Evolutionary conservation across 352 stramenopile species (phyloP).

Genomic region (Peronospora destructor): DNA sequence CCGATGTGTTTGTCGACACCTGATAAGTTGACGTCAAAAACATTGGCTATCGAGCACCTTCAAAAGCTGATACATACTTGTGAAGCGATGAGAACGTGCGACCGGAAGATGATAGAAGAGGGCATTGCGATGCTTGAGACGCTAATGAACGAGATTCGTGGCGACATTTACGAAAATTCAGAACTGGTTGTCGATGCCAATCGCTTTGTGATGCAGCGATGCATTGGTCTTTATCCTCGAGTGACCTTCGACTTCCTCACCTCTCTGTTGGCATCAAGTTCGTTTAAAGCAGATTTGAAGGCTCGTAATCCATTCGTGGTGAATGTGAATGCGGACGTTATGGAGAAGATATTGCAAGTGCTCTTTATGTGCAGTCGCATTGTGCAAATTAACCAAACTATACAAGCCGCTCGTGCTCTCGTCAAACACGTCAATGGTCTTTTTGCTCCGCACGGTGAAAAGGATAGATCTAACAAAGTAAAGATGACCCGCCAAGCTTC

Average conservation of each 20-base stretch:
- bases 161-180: conserved; percentile 21
- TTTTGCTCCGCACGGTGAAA: conserved; percentile 1
- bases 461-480: conserved; percentile 26
- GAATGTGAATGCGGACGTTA: conserved; percentile 23
- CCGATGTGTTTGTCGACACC: conserved; percentile 33
- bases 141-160: conserved; percentile 42
- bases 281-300: conserved; percentile 54
- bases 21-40: conserved; percentile 6
- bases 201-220: conserved; percentile 58
- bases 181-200: conserved; percentile 19
- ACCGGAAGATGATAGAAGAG: conserved; percentile 47
- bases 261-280: conserved; percentile 53
- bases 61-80: conserved; percentile 45
- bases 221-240: conserved; percentile 47
- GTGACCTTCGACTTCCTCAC: conserved; percentile 78
- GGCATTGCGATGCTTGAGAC: conserved; percentile 48
- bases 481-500: conserved; percentile 78
- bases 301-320: conserved; percentile 61
- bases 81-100: conserved; percentile 39
- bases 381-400: conserved; percentile 74
- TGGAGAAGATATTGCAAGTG: conserved; percentile 49
- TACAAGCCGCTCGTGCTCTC: conserved; percentile 41
- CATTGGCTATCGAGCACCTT: conserved; percentile 29
- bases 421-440: conserved; percentile 18
- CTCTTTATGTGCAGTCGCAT: conserved; percentile 78